Evolutionary conservation across 768 basidiomycete species (phyloP).

Genomic region (Boletus subparvulus): DNA sequence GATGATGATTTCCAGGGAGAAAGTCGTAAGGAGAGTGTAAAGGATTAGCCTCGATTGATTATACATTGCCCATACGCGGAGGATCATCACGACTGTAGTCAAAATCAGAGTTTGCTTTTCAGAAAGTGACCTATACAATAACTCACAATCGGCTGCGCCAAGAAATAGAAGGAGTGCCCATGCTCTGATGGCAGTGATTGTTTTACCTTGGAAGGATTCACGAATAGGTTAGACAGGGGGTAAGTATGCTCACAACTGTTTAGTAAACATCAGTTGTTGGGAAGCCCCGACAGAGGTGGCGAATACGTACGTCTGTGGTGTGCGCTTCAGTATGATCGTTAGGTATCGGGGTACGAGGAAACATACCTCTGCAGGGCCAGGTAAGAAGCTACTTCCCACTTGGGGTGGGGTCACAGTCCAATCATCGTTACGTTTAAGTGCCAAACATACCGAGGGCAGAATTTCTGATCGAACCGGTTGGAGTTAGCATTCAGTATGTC

Average conservation of each 20-base stretch:
- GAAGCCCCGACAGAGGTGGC: neutral
- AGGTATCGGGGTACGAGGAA: neutral
- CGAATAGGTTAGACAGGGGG: no score
- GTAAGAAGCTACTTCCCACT: conserved; percentile 5
- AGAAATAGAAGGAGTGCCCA: no score
- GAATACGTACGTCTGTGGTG: neutral
- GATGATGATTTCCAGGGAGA: neutral
- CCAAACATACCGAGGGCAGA: neutral
- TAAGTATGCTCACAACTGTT: no score
- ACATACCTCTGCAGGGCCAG: conserved; percentile 4
- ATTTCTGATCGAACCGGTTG: neutral
- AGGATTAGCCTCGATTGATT: neutral
- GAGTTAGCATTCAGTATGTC: neutral
- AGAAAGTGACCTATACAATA: neutral
- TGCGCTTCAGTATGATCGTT: neutral
- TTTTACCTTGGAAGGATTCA: no score
- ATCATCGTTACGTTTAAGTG: no score
- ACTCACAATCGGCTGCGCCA: neutral
- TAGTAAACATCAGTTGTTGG: neutral
- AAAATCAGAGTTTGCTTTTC: neutral
- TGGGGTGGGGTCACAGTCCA: no score
- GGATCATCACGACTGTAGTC: neutral
- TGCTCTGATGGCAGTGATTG: no score
- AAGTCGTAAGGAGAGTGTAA: neutral
- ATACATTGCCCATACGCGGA: conserved; percentile 2